phyloP scores from a whole-genome alignment of 1,139 yeast genomes.

The Debaryomyces udenii region DNA sequence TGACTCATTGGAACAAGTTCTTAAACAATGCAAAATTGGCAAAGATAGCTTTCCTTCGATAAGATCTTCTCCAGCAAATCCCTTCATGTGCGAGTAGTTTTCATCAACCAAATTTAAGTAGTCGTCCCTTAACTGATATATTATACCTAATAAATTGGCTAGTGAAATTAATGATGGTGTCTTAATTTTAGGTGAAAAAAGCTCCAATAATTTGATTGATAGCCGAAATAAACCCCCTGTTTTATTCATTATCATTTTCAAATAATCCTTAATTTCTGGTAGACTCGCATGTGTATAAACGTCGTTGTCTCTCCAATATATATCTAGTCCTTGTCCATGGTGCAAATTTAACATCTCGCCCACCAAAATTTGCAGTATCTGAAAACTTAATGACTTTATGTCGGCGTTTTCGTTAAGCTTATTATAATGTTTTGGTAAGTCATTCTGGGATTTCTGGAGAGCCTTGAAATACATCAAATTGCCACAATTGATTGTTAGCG shows the following conservation, averaged over 20 bases:
- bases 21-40: constrained; percentile 68
- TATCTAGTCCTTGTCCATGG: constrained; percentile 86
- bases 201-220: constrained; percentile 64
- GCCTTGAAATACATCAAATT: constrained; percentile 82
- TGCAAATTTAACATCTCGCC: constrained; percentile 81
- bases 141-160: constrained; percentile 77
- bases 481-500: constrained; percentile 81
- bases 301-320: constrained; percentile 77
- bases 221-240: constrained; percentile 87
- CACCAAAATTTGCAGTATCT: constrained; percentile 39
- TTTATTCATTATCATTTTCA: constrained; percentile 81
- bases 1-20: constrained; percentile 15
- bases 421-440: constrained; percentile 19
- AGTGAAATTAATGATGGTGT: constrained; percentile 48
- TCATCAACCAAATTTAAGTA: constrained; percentile 63
- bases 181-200: constrained; percentile 20
- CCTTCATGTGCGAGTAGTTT: constrained; percentile 65
- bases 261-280: constrained; percentile 71
- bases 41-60: constrained; percentile 88
- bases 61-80: constrained; percentile 77
- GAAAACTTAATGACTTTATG: constrained; percentile 12
- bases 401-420: constrained; percentile 2
- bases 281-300: constrained; percentile 33
- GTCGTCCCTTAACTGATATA: constrained; percentile 86
- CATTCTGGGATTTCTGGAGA: constrained; percentile 46